Base-by-base conservation (phyloP, 139 green algal genomes). In the Astrephomene gubernaculifera region DNA sequence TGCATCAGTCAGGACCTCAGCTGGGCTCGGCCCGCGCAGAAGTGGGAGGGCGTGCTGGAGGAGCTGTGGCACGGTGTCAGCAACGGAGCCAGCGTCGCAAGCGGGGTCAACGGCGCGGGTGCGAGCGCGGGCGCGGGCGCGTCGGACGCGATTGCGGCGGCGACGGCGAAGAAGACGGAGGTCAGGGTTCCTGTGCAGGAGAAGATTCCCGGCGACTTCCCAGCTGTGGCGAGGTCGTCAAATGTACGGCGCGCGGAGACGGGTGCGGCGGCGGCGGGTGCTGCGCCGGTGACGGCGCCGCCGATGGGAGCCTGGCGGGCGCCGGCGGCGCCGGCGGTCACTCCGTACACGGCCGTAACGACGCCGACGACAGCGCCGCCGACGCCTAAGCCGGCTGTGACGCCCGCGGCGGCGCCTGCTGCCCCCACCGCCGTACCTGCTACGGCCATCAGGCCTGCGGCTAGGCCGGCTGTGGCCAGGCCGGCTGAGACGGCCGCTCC, bases 1-100 rank as follows among this genome's bases (percentile, higher is more conserved):
- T 97, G 94, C 94, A 99, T 99, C 90, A 82, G 60, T 53, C 89
- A 90, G 92, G 97, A 99, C 86, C 92, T 99, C 61, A 96, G 93
- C 21, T 99, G 97, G 97, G 74, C 90, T 25, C 90, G 95, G 85
- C 96, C 97, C 24, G 97, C 97, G 35, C 94, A 92, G 82, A 98
- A 98, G 93, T 99, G 97, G 97, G 96, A 99, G 89, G 95, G 89
- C 19, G 81, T 98, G 29, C 91, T 99, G 10, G 93, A 96, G 89
- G 89, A 93, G 79, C 67, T 97, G n/a, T n/a, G n/a, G n/a, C n/a
- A n/a, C n/a, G n/a, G n/a, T n/a, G n/a, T n/a, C n/a, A n/a, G n/a
- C n/a, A n/a, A n/a, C n/a, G n/a, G n/a, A n/a, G n/a, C n/a, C n/a
- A n/a, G n/a, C n/a, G n/a, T n/a, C n/a, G n/a, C n/a, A n/a, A n/a